Conservation (phyloP, 2,329 filamentous ascomycete species). For the Fusarium xylarioides region DNA sequence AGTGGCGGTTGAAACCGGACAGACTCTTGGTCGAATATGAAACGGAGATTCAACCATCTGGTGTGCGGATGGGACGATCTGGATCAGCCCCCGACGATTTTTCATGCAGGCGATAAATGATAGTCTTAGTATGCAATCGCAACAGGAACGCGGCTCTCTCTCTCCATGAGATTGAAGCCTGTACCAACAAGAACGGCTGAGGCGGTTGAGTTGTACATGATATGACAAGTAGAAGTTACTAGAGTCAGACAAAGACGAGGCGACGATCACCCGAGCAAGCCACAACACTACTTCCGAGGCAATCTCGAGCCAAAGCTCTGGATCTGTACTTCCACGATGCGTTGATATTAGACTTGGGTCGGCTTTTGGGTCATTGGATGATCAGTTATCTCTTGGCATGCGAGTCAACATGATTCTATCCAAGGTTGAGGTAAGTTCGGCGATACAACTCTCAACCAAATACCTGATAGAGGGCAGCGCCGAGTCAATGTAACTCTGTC, state of each 20-base stretch:
- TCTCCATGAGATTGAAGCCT: background rate
- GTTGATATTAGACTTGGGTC: background rate
- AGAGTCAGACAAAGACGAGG: background rate
- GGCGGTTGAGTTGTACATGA: slow-evolving; percentile 8
- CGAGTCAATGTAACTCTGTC: background rate
- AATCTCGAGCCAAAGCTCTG: background rate
- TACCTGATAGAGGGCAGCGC: background rate
- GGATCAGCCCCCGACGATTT: background rate
- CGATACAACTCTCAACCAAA: background rate
- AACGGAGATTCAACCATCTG: background rate
- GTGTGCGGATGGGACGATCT: background rate
- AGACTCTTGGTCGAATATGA: background rate
- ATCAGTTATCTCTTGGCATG: background rate
- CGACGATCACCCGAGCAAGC: background rate
- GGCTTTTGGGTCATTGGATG: background rate
- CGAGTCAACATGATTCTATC: background rate
- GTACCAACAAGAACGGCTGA: background rate
- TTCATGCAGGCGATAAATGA: background rate
- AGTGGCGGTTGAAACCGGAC: background rate
- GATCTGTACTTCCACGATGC: background rate
- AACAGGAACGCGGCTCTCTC: background rate
- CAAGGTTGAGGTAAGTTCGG: background rate
- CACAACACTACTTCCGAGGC: background rate
- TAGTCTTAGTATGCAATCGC: background rate
- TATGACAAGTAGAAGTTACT: background rate